Conservation (phyloP, 108 stramenopile genomes). For the Pseudonitzschia multistriata region DNA sequence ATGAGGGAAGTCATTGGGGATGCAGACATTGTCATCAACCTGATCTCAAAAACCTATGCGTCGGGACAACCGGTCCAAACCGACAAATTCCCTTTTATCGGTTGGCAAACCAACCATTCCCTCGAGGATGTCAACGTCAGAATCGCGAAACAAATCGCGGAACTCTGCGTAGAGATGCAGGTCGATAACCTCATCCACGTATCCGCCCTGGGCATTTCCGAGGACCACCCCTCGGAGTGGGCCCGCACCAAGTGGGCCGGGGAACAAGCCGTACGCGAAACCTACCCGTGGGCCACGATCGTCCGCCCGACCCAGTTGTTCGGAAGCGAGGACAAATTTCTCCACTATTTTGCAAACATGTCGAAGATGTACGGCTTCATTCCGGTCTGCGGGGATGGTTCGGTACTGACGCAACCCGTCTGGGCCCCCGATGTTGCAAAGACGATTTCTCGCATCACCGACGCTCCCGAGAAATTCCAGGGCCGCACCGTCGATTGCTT, state of each 20-base stretch:
- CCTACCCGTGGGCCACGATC: constrained; percentile 90
- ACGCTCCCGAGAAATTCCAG: constrained; percentile 76
- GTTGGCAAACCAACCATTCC: constrained; percentile 72
- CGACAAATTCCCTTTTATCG: constrained; percentile 73
- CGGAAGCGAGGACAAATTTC: constrained; percentile 92
- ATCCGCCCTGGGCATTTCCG: constrained; percentile 73
- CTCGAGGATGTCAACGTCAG: constrained; percentile 89
- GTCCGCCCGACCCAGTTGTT: constrained; percentile 94
- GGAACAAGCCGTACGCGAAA: constrained; percentile 85
- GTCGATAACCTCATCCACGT: constrained; percentile 93
- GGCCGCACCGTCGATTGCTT: constrained; percentile 91
- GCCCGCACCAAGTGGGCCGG: constrained; percentile 91
- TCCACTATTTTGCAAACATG: constrained; percentile 86
- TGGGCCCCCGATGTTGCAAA: constrained; percentile 92
- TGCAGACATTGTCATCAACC: constrained; percentile 92
- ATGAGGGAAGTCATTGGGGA: constrained; percentile 87
- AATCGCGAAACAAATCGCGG: constrained; percentile 86
- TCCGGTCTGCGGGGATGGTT: constrained; percentile 84
- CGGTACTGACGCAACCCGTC: constrained; percentile 90
- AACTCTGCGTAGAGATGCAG: constrained; percentile 86
- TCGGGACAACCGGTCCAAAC: constrained; percentile 75
- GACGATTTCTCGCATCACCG: constrained; percentile 67
- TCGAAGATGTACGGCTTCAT: constrained; percentile 59
- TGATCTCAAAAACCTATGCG: constrained; percentile 94
- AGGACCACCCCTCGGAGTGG: constrained; percentile 79